These are phyloP conservation scores for Stemphylium lycopersici DNA, from an alignment of 2,329 filamentous ascomycete genomes.

Conservation along the genomic window DNA sequence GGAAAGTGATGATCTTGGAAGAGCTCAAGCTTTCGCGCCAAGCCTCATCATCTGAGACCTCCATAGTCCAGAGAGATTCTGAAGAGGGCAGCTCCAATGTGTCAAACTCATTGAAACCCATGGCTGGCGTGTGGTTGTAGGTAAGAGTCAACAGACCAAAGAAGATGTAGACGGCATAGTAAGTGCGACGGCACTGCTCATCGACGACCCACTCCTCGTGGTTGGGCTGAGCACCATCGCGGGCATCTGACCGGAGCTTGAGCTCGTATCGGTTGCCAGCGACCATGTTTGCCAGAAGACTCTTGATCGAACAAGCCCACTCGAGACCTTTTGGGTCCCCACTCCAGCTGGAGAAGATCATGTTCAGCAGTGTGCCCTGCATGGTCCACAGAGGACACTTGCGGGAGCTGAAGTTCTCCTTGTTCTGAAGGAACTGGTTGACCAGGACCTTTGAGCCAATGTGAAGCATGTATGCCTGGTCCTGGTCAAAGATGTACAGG, in stretches of 20 bases:
- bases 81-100: slow-evolving; percentile 90
- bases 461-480: slow-evolving; percentile 95
- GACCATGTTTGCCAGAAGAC: slow-evolving; percentile 97
- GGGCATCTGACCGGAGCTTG: slow-evolving; percentile 88
- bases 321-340: slow-evolving; percentile 96
- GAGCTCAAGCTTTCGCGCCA: slow-evolving; percentile 81
- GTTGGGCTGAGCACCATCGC: slow-evolving; percentile 74
- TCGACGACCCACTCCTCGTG: slow-evolving; percentile 95
- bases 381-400: slow-evolving; percentile 98
- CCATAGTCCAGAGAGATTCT: slow-evolving; percentile 91
- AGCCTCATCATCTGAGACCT: slow-evolving; percentile 75
- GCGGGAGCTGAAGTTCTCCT: slow-evolving; percentile 97
- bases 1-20: slow-evolving; percentile 81
- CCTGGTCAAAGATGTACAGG: slow-evolving; percentile 94
- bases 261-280: slow-evolving; percentile 95
- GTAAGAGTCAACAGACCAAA: slow-evolving; percentile 93
- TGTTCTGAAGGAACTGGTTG: slow-evolving; percentile 96
- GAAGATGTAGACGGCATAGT: slow-evolving; percentile 99
- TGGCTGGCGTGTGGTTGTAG: slow-evolving; percentile 97
- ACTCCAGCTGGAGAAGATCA: slow-evolving; percentile 99
- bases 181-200: slow-evolving; percentile 93
- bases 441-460: slow-evolving; percentile 97
- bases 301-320: slow-evolving; percentile 99
- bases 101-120: slow-evolving; percentile 98
- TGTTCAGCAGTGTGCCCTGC: slow-evolving; percentile 95